These are phyloP conservation scores for Neofusicoccum kwambonambiense DNA, from an alignment of 2,329 filamentous ascomycete species.

Conservation along the genomic window DNA sequence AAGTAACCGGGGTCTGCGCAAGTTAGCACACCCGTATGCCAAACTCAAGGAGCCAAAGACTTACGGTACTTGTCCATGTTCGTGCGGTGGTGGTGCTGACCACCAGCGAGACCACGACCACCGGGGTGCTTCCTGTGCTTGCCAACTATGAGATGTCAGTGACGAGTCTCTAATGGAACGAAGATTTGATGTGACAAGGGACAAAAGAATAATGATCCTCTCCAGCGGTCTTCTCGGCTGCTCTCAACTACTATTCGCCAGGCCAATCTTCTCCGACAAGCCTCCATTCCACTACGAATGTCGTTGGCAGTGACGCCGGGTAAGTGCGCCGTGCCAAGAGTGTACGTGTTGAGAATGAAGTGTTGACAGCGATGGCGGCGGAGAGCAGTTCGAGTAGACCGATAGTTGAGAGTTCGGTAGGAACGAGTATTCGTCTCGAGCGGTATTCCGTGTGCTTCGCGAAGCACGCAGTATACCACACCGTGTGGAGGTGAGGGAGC, in stretches of 20 bases:
- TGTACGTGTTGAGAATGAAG: no score
- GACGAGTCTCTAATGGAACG: slow-evolving; percentile 68
- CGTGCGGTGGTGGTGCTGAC: slow-evolving; percentile 97
- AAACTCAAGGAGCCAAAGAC: no score
- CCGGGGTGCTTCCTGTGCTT: slow-evolving; percentile 92
- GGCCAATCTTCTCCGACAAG: not conserved
- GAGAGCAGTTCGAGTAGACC: not conserved
- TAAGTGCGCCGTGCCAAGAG: no score
- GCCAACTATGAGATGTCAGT: slow-evolving; percentile 54
- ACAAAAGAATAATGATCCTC: not conserved
- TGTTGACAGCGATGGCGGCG: no score
- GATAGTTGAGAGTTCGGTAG: not conserved
- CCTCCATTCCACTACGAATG: no score
- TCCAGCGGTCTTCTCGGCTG: not conserved
- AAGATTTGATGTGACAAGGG: no score
- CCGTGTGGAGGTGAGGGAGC: no score
- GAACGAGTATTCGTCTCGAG: no score
- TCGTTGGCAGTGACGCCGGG: no score
- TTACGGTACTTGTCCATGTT: slow-evolving; percentile 81
- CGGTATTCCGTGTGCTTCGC: no score
- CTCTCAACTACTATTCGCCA: not conserved
- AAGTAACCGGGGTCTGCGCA: slow-evolving; percentile 74
- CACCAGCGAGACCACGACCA: slow-evolving; percentile 81
- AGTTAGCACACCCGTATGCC: no score
- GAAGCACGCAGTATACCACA: no score